A percentile compares a stretch with the other conserved stretches of the same genome.
These are phyloP conservation scores for Castanea mollissima DNA, from an alignment of 306 rosid species.

Conservation along the genomic window DNA sequence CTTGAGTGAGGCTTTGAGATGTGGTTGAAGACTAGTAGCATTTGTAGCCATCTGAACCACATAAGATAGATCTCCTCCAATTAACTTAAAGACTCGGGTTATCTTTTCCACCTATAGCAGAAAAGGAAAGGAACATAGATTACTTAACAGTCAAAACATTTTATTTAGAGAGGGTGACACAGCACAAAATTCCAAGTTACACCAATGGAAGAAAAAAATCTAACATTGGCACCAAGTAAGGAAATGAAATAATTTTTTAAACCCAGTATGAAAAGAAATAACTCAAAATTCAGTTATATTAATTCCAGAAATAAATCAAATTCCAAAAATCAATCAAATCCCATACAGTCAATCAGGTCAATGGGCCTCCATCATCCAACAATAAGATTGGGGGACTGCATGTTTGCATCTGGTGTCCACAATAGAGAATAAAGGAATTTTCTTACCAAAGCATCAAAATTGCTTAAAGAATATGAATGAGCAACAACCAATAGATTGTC, in stretches of 20 bases:
- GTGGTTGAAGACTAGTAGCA: constrained; percentile 56
- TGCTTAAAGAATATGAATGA: not conserved
- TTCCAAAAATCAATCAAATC: too few relatives aligned
- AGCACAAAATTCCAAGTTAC: not conserved
- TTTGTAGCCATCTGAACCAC: constrained; percentile 81
- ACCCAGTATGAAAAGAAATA: too few relatives aligned
- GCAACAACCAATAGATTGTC: not conserved
- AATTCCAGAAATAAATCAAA: too few relatives aligned
- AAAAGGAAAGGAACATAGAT: not conserved
- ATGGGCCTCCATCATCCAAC: too few relatives aligned
- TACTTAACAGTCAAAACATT: not conserved
- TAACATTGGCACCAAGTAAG: not conserved
- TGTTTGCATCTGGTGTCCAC: too few relatives aligned
- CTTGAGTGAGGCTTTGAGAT: constrained; percentile 65
- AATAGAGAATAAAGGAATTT: not conserved
- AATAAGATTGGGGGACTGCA: too few relatives aligned
- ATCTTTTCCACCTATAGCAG: constrained; percentile 65
- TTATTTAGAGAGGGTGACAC: not conserved
- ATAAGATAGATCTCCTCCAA: constrained; percentile 57
- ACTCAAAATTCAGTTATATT: too few relatives aligned
- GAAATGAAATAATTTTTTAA: too few relatives aligned
- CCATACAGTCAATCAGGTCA: too few relatives aligned
- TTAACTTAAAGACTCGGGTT: constrained; percentile 48
- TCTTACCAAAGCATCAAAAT: not conserved
- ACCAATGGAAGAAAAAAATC: not conserved